Evolutionary conservation across 108 stramenopile species (phyloP).

Genomic region (Cyclotella atomus): DNA sequence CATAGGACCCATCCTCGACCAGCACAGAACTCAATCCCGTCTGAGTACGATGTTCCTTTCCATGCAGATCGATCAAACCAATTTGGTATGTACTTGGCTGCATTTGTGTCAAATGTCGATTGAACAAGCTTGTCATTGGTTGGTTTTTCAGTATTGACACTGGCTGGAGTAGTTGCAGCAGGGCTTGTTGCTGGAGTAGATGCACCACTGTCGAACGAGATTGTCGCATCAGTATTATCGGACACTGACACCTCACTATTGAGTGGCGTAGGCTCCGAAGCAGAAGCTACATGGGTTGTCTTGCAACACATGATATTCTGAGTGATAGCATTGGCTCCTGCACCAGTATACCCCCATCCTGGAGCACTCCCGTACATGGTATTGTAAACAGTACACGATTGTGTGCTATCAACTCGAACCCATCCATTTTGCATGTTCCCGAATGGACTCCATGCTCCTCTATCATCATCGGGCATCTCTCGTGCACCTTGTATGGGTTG

Average conservation of each 20-base stretch:
- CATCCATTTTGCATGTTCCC: slow-evolving; percentile 7
- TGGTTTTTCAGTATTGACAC: neutral
- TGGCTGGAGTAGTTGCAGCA: neutral
- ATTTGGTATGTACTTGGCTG: neutral
- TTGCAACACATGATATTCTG: slow-evolving; percentile 31
- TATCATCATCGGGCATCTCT: neutral
- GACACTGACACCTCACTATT: neutral
- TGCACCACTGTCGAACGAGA: too few species aligned
- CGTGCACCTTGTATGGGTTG: neutral
- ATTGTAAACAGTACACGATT: slow-evolving; percentile 9
- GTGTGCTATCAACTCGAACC: slow-evolving; percentile 1
- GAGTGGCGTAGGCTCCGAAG: neutral
- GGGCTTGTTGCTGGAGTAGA: neutral
- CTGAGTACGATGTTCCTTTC: slow-evolving; percentile 18
- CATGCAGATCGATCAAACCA: slow-evolving; percentile 14
- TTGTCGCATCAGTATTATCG: too few species aligned
- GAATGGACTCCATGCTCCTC: slow-evolving; percentile 18
- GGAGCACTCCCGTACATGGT: neutral
- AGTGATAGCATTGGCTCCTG: slow-evolving; percentile 21
- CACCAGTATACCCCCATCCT: slow-evolving; percentile 27
- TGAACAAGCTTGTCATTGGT: neutral
- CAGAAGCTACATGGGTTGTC: neutral
- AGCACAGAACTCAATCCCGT: slow-evolving; percentile 35
- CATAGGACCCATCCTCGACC: slow-evolving; percentile 14
- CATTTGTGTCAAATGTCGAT: neutral